Evolutionary conservation across 176 grass and related monocot genomes (phyloP).

Genomic region (Aegilops speltoides): DNA sequence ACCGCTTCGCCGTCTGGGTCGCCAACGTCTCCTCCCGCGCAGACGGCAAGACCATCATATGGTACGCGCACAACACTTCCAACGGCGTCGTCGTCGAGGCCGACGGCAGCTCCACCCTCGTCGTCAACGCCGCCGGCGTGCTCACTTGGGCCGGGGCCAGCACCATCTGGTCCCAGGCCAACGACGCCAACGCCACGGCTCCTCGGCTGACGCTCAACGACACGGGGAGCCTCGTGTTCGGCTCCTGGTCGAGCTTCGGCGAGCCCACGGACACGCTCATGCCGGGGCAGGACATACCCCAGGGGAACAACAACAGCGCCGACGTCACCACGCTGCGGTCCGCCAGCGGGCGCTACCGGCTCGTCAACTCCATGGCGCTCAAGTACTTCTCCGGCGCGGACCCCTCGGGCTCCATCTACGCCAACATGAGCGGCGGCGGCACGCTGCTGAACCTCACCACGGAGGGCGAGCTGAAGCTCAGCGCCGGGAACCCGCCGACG

Average conservation of each 20-base stretch:
- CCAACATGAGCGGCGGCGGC: background rate
- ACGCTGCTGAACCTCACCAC: constrained; percentile 27
- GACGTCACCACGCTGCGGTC: constrained; percentile 28
- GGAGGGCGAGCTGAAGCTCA: constrained; percentile 28
- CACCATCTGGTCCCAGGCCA: background rate
- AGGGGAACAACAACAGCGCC: background rate
- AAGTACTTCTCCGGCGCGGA: background rate
- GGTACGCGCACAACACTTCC: background rate
- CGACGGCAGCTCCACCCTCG: constrained; percentile 12
- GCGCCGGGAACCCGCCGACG: accelerated
- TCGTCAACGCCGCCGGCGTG: constrained; percentile 18
- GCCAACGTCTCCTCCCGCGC: background rate
- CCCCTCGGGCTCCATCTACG: background rate
- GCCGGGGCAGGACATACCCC: constrained; percentile 37
- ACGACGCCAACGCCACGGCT: background rate
- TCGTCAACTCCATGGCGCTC: constrained; percentile 30
- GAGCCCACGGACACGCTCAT: constrained; percentile 59
- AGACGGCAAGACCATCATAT: constrained; percentile 31
- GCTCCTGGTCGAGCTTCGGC: constrained; percentile 43
- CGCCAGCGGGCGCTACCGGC: constrained; percentile 10
- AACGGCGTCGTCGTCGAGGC: background rate
- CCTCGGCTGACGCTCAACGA: constrained; percentile 16
- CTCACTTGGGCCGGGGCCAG: constrained; percentile 35
- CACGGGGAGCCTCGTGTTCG: constrained; percentile 33
- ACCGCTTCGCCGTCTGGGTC: constrained; percentile 72